phyloP scores from a whole-genome alignment of 1,284 basidiomycete species.

The Apiotrichum brassicae region DNA sequence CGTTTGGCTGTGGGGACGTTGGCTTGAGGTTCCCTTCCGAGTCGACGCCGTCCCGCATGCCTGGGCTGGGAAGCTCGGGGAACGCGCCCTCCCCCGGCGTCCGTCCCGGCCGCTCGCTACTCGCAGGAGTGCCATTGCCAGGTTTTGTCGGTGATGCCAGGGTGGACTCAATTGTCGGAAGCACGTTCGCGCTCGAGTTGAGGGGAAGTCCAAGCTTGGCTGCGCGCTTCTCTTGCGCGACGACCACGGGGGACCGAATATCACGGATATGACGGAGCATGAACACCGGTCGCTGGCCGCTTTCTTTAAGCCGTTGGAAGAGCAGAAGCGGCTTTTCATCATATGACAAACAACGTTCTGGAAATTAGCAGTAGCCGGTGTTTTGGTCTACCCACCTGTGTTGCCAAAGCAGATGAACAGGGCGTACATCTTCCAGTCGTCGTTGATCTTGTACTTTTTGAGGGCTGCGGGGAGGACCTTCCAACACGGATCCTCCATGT shows the following conservation, averaged over 20 bases:
- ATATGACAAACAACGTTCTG: slow-evolving; percentile 91
- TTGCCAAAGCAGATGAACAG: slow-evolving; percentile 98
- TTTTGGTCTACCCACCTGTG: slow-evolving; percentile 56
- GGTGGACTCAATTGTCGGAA: slow-evolving; percentile 32
- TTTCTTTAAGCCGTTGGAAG: slow-evolving; percentile 95
- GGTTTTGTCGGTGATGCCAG: slow-evolving; percentile 32
- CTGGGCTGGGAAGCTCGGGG: slow-evolving; percentile 42
- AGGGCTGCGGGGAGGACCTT: slow-evolving; percentile 95
- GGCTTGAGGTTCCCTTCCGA: slow-evolving; percentile 2
- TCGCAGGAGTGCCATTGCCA: not conserved
- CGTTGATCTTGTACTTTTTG: slow-evolving; percentile 98
- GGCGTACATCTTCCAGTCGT: slow-evolving; percentile 97
- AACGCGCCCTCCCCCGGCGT: slow-evolving; percentile 32
- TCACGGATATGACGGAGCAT: slow-evolving; percentile 95
- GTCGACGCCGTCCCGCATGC: slow-evolving; percentile 24
- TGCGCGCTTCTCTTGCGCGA: slow-evolving; percentile 89
- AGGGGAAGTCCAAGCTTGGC: slow-evolving; percentile 36
- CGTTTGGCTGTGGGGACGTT: slow-evolving; percentile 3
- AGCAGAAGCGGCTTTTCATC: slow-evolving; percentile 96
- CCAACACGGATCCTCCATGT: slow-evolving; percentile 94
- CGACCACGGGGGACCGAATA: slow-evolving; percentile 90
- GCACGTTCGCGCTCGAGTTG: slow-evolving; percentile 22
- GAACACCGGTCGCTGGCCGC: slow-evolving; percentile 94
- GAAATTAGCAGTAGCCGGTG: not conserved
- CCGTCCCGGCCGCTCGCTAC: slow-evolving; percentile 7